Evolutionary conservation across 2,329 filamentous ascomycete genomes (phyloP).

Genomic region (Didymosphaeria variabile): DNA sequence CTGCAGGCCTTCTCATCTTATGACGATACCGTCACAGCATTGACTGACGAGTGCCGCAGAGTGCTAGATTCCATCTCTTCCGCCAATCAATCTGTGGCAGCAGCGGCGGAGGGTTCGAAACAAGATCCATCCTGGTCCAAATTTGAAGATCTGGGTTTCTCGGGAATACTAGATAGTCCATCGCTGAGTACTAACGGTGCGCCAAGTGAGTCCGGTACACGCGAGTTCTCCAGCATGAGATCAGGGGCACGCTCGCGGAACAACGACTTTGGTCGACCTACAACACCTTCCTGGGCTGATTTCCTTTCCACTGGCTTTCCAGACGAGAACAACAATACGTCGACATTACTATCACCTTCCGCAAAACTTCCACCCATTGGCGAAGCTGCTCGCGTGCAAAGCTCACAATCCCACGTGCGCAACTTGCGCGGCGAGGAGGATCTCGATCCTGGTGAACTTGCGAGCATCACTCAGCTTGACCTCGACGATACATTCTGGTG

Average conservation of each 20-base stretch:
- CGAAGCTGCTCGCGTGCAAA: conserved; percentile 72
- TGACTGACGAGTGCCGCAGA: conserved; percentile 93
- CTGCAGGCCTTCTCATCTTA: conserved; percentile 86
- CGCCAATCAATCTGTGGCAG: conserved; percentile 80
- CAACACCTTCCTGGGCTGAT: conserved; percentile 97
- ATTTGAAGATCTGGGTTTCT: conserved; percentile 95
- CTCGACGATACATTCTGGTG: conserved; percentile 98
- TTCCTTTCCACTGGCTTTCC: conserved; percentile 94
- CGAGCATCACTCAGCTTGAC: conserved; percentile 85
- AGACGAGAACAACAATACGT: conserved; percentile 73
- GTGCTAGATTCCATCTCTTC: conserved; percentile 89
- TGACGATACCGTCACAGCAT: conserved; percentile 84
- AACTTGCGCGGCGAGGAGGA: conserved; percentile 74
- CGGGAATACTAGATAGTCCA: conserved; percentile 75
- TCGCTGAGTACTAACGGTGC: conserved; percentile 46
- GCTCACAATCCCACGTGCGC: conserved; percentile 79
- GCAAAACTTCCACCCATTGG: conserved; percentile 92
- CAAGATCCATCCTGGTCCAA: conserved; percentile 91
- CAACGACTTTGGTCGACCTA: conserved; percentile 79
- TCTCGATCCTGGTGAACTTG: conserved; percentile 90
- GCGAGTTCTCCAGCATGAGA: conserved; percentile 80
- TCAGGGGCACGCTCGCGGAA: conserved; percentile 72
- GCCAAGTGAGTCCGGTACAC: conserved; percentile 42
- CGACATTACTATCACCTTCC: conserved; percentile 82
- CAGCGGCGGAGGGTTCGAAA: conserved; percentile 62